phyloP scores from a whole-genome alignment of 2,329 filamentous ascomycete genomes.

The Lasiodiplodia citricola region DNA sequence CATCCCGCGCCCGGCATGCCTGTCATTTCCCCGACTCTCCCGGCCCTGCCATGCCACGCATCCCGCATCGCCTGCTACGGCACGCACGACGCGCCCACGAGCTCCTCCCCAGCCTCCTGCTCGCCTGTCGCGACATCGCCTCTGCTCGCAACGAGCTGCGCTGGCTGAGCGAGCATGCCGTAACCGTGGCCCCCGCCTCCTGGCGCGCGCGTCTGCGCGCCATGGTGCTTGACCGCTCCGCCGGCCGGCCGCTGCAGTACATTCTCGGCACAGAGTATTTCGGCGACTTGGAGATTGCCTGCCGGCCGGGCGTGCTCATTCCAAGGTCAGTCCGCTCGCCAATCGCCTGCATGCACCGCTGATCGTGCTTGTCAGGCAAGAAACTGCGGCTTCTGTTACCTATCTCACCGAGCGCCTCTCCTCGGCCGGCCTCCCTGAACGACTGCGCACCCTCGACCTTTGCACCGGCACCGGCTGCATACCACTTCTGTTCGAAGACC shows the following conservation, averaged over 20 bases:
- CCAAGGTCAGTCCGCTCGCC: conserved; percentile 63
- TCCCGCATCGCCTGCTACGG: conserved; percentile 63
- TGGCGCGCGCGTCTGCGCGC: conserved; percentile 41
- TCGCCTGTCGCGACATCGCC: conserved; percentile 65
- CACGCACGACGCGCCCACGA: conserved; percentile 61
- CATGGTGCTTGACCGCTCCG: conserved; percentile 51
- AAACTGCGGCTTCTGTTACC: conserved; percentile 49
- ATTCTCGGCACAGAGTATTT: conserved; percentile 88
- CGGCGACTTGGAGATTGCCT: conserved; percentile 78
- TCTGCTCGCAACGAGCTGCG: conserved; percentile 72
- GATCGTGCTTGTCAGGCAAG: conserved; percentile 43
- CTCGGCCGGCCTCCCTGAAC: conserved; percentile 30
- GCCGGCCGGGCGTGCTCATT: conserved; percentile 79
- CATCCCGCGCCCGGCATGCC: conserved; percentile 10
- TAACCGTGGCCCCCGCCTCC: neutral
- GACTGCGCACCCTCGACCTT: conserved; percentile 75
- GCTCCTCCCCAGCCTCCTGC: conserved; percentile 66
- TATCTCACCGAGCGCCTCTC: conserved; percentile 39
- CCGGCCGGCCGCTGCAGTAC: conserved; percentile 86
- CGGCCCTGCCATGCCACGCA: conserved; percentile 56
- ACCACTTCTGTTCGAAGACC: conserved; percentile 72
- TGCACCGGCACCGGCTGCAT: conserved; percentile 95
- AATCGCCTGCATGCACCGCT: neutral
- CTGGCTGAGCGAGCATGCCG: conserved; percentile 70
- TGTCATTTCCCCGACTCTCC: conserved; percentile 13